Evolutionary conservation across 169 alveolate genomes (phyloP).

Genomic region (Eimeria brunetti): DNA sequence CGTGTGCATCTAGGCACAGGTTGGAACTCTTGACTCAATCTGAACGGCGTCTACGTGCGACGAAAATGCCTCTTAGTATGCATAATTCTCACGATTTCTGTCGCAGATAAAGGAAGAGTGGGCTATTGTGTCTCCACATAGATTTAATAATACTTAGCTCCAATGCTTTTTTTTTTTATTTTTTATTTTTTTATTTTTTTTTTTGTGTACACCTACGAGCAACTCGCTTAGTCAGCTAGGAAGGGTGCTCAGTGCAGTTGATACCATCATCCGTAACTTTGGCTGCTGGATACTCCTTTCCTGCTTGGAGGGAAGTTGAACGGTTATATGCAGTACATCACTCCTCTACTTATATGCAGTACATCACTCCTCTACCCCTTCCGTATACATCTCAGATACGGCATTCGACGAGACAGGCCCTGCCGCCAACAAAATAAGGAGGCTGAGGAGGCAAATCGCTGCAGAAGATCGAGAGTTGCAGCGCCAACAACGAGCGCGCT

Average conservation of each 20-base stretch:
- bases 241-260: background rate
- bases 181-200: no score
- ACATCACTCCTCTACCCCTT: background rate
- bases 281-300: background rate
- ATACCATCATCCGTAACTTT: background rate
- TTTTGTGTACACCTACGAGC: no score
- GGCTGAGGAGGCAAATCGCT: slow-evolving; percentile 1
- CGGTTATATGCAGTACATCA: background rate
- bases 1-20: background rate
- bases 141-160: background rate
- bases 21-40: background rate
- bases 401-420: slow-evolving; percentile 41
- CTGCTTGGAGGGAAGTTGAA: background rate
- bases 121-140: background rate
- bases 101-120: no score
- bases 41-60: background rate
- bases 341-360: background rate
- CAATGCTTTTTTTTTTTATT: no score
- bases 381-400: background rate
- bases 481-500: slow-evolving; percentile 54
- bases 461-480: slow-evolving; percentile 23
- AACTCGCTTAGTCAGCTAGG: background rate
- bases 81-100: background rate
- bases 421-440: slow-evolving; percentile 27
- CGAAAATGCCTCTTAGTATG: slow-evolving; percentile 14